Conservation (phyloP, 768 basidiomycete species). For the Boletus subcaerulescens region DNA sequence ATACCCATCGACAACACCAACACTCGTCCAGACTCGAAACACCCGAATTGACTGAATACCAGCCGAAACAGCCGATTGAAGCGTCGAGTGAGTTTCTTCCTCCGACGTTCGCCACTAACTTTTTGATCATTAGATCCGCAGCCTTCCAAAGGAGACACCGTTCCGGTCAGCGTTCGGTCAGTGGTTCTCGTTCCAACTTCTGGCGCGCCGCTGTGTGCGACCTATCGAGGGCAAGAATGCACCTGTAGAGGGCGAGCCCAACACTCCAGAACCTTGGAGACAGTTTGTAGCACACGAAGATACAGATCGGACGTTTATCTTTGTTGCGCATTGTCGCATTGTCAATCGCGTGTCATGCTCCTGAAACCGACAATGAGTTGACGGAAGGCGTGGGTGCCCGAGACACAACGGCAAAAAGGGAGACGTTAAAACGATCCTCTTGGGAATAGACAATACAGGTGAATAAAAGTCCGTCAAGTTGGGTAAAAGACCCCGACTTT, state of each 20-base stretch:
- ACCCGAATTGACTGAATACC: too few relatives aligned
- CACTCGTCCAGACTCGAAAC: too few relatives aligned
- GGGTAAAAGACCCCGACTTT: background rate
- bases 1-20: too few relatives aligned
- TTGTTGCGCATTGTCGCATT: constrained; percentile 59
- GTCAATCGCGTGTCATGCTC: constrained; percentile 57
- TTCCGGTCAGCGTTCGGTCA: constrained; percentile 83
- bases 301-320: constrained; percentile 51
- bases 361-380: constrained; percentile 51
- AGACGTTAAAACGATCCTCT: constrained; percentile 65
- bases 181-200: constrained; percentile 67
- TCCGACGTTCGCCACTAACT: too few relatives aligned
- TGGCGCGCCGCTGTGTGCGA: constrained; percentile 24
- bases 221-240: too few relatives aligned
- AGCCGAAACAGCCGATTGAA: too few relatives aligned
- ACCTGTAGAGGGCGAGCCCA: background rate
- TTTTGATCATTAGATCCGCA: constrained; percentile 68
- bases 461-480: background rate
- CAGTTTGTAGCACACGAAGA: constrained; percentile 42
- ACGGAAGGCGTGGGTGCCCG: constrained; percentile 55
- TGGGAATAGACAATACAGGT: constrained; percentile 17
- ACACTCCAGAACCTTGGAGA: constrained; percentile 30
- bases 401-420: constrained; percentile 43
- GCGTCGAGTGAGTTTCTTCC: too few relatives aligned
- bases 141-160: constrained; percentile 63